Conservation (phyloP, 495 filamentous ascomycete species). For the Tuber brumale region DNA sequence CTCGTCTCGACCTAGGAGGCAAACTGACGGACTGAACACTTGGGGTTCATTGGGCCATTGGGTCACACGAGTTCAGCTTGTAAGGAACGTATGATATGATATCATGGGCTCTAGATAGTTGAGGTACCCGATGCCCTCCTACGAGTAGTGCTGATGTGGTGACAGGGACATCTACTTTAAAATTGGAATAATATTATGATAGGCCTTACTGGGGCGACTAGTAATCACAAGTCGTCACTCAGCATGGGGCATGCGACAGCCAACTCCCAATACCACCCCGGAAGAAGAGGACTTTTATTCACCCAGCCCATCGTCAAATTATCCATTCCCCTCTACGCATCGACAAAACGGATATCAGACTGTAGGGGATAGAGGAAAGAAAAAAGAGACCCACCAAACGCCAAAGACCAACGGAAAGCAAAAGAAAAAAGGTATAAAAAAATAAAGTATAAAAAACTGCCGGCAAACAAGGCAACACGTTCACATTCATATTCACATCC, state of each 20-base stretch:
- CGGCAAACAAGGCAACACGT: constrained; percentile 18
- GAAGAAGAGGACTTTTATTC: neutral
- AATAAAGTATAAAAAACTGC: constrained; percentile 12
- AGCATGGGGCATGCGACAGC: neutral
- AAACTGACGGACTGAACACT: too few species aligned
- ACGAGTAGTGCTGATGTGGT: too few species aligned
- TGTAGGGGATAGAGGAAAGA: neutral
- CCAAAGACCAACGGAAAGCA: constrained; percentile 1
- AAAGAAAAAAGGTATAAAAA: constrained; percentile 13
- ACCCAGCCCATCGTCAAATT: neutral
- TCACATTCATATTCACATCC: neutral
- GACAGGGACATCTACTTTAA: neutral
- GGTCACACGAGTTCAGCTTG: too few species aligned
- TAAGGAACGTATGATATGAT: too few species aligned
- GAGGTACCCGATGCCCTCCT: too few species aligned
- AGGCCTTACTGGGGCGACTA: neutral
- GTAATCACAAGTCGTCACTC: neutral
- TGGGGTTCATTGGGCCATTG: too few species aligned
- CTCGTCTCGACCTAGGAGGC: too few species aligned
- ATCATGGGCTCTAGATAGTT: too few species aligned
- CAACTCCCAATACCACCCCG: neutral
- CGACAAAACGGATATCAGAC: constrained; percentile 10
- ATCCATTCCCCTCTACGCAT: neutral
- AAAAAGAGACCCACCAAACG: neutral
- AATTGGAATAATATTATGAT: too few species aligned